A percentile compares a stretch with the other conserved stretches of the same genome.
phyloP scores from a whole-genome alignment of 495 filamentous ascomycete species.

The Penicillium soppii region DNA sequence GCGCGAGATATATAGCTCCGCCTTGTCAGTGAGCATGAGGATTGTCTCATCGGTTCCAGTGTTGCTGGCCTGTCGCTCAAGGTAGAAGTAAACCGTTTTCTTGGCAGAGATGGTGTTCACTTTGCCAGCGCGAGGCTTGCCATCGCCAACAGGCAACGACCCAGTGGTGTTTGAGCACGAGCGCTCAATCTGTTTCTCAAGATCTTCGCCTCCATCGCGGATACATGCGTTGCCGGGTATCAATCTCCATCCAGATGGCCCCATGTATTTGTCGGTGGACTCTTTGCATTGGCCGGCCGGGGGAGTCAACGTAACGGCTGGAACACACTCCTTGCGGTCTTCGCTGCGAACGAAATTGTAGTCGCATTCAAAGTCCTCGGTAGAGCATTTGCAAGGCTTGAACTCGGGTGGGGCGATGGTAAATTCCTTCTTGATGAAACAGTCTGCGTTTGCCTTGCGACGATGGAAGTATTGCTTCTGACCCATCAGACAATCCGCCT shows the following conservation, averaged over 20 bases:
- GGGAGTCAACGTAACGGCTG: conserved; percentile 47
- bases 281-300: conserved; percentile 67
- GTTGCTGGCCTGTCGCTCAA: conserved; percentile 73
- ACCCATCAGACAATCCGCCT: conserved; percentile 91
- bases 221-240: conserved; percentile 90
- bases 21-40: conserved; percentile 67
- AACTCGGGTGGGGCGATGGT: conserved; percentile 64
- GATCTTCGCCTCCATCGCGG: conserved; percentile 46
- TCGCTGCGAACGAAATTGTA: conserved; percentile 74
- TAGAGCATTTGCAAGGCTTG: conserved; percentile 74
- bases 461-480: conserved; percentile 81
- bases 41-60: conserved; percentile 74
- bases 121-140: conserved; percentile 57
- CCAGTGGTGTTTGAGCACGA: conserved; percentile 49
- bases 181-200: conserved; percentile 45
- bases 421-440: conserved; percentile 85
- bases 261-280: conserved; percentile 67
- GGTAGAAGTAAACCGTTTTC: conserved; percentile 68
- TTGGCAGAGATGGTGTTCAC: conserved; percentile 56
- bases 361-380: conserved; percentile 90
- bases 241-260: conserved; percentile 83
- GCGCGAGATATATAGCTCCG: conserved; percentile 66
- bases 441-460: conserved; percentile 80
- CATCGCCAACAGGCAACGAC: conserved; percentile 49
- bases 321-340: conserved; percentile 64